Evolutionary conservation across 108 stramenopile genomes (phyloP).

Genomic region (Schizochytrium sp.): DNA sequence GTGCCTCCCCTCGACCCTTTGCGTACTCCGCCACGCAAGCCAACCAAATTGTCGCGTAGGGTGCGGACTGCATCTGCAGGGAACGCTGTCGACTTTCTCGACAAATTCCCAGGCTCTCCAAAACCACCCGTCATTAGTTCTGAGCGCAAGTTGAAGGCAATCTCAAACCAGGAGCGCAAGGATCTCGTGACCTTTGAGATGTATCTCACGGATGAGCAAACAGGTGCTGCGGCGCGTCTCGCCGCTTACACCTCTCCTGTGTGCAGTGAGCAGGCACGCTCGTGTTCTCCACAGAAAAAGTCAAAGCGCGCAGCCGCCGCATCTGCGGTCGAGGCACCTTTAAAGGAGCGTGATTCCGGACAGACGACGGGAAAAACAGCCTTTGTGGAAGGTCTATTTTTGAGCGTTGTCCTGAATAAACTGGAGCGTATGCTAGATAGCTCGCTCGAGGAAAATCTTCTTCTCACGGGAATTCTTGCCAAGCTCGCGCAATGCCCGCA

Average conservation of each 20-base stretch:
- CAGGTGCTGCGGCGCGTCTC: background rate
- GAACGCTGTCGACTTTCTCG: background rate
- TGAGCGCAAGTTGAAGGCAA: background rate
- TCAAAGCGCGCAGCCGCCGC: too few relatives aligned
- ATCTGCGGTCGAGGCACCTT: too few relatives aligned
- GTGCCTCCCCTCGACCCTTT: background rate
- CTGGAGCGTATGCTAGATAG: constrained; percentile 9
- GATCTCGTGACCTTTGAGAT: background rate
- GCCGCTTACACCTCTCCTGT: background rate
- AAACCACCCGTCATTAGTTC: background rate
- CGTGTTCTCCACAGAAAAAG: background rate
- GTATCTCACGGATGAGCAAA: background rate
- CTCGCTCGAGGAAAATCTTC: background rate
- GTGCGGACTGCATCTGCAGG: background rate
- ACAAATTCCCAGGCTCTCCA: background rate
- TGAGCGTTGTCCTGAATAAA: background rate
- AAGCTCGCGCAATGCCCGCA: constrained; percentile 7
- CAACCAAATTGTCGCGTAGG: background rate
- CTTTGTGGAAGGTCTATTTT: background rate
- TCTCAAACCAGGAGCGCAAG: background rate
- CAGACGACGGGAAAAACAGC: background rate
- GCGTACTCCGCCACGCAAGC: background rate
- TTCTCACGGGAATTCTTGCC: background rate
- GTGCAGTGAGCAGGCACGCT: background rate
- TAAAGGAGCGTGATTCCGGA: too few relatives aligned